Base-by-base conservation (phyloP, 163 green algal species). In the Volvox carteri region DNA sequence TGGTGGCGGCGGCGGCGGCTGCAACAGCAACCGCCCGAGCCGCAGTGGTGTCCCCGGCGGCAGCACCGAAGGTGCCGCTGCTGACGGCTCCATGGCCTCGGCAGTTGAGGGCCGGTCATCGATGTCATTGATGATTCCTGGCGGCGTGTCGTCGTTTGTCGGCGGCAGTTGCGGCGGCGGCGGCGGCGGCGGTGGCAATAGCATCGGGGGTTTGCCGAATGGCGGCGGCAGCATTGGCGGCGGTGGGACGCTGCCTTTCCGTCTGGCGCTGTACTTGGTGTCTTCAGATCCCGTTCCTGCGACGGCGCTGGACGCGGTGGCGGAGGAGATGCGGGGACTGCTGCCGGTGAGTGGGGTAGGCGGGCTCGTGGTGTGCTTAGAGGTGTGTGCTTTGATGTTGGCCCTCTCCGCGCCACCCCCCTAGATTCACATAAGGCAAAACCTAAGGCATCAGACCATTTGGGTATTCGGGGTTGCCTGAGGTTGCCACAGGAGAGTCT, bases 201-300 rank as follows among this genome's bases (percentile, higher is more conserved):
- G 48, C 30, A 1, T 12, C 48, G 46, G 46, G 11, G 3, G 18
- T 11, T 30, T 33, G 30, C 68, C 23, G 68, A 14, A 46, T 25
- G 67, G 35, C 23, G 67, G 7, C 67, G 33, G 35, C 67, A 35
- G 39, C 41, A 46, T 39, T 21, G 39, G 72, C 14, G 5, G 30
- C 62, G 62, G 65, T 12, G 33, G 30, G 18, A 54, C 30, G 56
- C 56, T 86, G 39, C 78, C 58, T 7, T 77, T 86, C 28, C 78
- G 78, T 5, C 56, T 86, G 58, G 78, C 78, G 39, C 58, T 86
- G 60, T 86, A 86, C 78, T 18, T 86, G 41, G 78, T 86, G 41
- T 77, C 78, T 7, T 33, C 41, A 3, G 78, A 86, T 5, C 4
- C 78, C 39, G 58, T 50, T 60, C 78, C 78, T 8, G 60, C 1